Percentiles rank a stretch among this genome's conserved stretches.
These are phyloP conservation scores for Cephalotrichum gorgonifer DNA, from an alignment of 2,329 filamentous ascomycete genomes.

Conservation along the genomic window DNA sequence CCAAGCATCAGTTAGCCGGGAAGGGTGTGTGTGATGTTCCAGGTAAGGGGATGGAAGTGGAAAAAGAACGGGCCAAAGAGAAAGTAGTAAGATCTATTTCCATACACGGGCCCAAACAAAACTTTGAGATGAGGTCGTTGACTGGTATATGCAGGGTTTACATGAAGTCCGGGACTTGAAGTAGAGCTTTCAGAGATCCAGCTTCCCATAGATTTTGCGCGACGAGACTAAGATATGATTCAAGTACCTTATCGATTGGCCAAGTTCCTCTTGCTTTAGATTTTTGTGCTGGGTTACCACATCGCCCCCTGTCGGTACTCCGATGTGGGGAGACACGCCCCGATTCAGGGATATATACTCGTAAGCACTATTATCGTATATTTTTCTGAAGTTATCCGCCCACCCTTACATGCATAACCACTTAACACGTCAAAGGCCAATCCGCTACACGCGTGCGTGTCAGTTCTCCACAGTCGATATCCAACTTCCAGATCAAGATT, in stretches of 20 bases:
- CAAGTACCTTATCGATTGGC: too few species aligned
- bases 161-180: not conserved
- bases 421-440: not conserved
- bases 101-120: not conserved
- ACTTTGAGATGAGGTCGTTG: not conserved
- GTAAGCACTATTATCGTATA: not conserved
- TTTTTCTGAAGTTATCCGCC: not conserved
- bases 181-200: slow-evolving; percentile 7
- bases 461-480: not conserved
- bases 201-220: not conserved
- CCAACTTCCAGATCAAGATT: too few species aligned
- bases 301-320: too few species aligned
- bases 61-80: too few species aligned
- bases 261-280: too few species aligned
- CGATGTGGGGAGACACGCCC: not conserved
- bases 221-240: too few species aligned
- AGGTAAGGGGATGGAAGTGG: too few species aligned
- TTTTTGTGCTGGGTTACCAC: too few species aligned
- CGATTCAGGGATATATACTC: not conserved
- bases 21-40: too few species aligned
- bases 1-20: too few species aligned
- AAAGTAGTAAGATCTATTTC: not conserved
- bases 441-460: not conserved
- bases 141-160: not conserved
- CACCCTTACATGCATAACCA: not conserved